Conservation (phyloP, 2,329 filamentous ascomycete species). For the Zymoseptoria brevis region DNA sequence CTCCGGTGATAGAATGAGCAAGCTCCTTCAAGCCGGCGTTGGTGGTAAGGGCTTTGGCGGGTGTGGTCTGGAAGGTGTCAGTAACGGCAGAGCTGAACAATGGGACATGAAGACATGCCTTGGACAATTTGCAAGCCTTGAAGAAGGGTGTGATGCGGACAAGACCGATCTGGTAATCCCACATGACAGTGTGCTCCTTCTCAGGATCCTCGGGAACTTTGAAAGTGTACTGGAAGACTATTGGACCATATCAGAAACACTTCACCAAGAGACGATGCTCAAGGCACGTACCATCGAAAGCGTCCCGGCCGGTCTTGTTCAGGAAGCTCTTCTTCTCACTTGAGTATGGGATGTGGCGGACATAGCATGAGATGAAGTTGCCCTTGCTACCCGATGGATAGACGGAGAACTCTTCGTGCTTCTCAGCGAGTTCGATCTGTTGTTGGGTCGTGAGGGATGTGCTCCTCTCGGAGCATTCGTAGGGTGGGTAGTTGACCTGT, state of each 20-base stretch:
- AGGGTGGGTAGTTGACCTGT: conserved; percentile 64
- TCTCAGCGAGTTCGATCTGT: conserved; percentile 42
- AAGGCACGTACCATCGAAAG: conserved; percentile 66
- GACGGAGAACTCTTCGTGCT: conserved; percentile 58
- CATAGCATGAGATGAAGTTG: conserved; percentile 39
- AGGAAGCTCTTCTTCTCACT: conserved; percentile 88
- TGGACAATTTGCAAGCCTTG: conserved; percentile 79
- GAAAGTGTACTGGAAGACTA: conserved; percentile 82
- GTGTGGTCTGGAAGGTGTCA: conserved; percentile 60
- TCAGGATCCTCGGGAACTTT: conserved; percentile 55
- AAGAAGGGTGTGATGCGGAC: conserved; percentile 93
- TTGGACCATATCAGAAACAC: conserved; percentile 4
- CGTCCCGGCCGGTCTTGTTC: conserved; percentile 76
- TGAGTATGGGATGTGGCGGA: conserved; percentile 77
- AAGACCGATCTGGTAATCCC: conserved; percentile 93
- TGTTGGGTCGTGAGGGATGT: conserved; percentile 17
- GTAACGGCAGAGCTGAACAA: conserved; percentile 1
- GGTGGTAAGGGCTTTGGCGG: conserved; percentile 61
- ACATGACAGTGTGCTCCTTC: conserved; percentile 62
- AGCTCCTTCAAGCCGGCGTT: conserved; percentile 84
- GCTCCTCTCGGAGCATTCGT: conserved; percentile 50
- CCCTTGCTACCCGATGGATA: conserved; percentile 50
- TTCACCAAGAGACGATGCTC: not conserved
- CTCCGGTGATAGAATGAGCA: conserved; percentile 89
- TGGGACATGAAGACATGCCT: conserved; percentile 53